Evolutionary conservation across 352 stramenopile genomes (phyloP).

Genomic region (Pythium plurisporium): DNA sequence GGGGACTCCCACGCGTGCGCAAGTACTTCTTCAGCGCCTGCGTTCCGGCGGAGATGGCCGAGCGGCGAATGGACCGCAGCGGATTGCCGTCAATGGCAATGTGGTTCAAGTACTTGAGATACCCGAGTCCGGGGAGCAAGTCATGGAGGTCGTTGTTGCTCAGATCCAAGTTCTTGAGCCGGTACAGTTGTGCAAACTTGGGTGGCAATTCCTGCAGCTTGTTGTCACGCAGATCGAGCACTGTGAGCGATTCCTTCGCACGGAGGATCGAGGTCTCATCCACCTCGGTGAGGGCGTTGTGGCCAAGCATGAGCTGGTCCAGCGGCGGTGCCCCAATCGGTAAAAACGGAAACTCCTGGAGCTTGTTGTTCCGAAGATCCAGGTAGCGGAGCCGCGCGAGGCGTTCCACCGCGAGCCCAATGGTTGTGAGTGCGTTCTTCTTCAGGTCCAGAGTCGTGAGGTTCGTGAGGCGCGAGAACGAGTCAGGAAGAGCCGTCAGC

Average conservation of each 20-base stretch:
- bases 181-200: conserved; percentile 53
- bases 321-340: conserved; percentile 36
- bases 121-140: conserved; percentile 62
- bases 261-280: conserved; percentile 38
- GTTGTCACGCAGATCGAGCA: conserved; percentile 80
- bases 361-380: conserved; percentile 72
- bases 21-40: conserved; percentile 82
- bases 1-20: conserved; percentile 61
- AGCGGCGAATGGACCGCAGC: conserved; percentile 64
- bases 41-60: conserved; percentile 56
- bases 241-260: conserved; percentile 61
- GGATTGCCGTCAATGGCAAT: conserved; percentile 75
- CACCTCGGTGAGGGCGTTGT: conserved; percentile 54
- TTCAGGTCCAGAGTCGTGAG: conserved; percentile 65
- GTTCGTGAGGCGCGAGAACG: conserved; percentile 37
- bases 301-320: conserved; percentile 75
- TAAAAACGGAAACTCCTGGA: conserved; percentile 54
- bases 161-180: conserved; percentile 76
- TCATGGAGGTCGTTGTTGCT: conserved; percentile 82
- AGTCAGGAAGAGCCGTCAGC: conserved; percentile 42
- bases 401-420: conserved; percentile 27
- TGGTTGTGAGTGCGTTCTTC: conserved; percentile 56
- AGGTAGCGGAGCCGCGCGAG: conserved; percentile 48
- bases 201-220: conserved; percentile 57
- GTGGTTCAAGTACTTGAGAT: conserved; percentile 71